Conservation (phyloP, 345 rosid genomes). For the Euphorbia peplus region DNA sequence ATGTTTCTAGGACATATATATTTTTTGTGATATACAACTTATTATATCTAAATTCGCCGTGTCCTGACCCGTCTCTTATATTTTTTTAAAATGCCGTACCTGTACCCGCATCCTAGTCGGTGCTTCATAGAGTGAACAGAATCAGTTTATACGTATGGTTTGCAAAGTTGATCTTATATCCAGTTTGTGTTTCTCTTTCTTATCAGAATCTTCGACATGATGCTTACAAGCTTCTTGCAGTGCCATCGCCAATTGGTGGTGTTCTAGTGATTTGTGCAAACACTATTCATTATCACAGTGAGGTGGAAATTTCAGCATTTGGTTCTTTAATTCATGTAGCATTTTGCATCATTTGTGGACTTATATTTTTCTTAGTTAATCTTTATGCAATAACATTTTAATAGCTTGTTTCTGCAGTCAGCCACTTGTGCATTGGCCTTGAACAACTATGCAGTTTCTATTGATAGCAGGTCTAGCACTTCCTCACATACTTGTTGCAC, state of each 20-base stretch:
- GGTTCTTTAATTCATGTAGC: constrained; percentile 3
- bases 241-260: constrained; percentile 96
- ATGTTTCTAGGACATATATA: too few relatives aligned
- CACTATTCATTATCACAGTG: constrained; percentile 88
- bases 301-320: constrained; percentile 44
- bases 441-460: constrained; percentile 72
- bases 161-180: constrained; percentile 7
- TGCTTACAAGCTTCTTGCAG: constrained; percentile 93
- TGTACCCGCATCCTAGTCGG: too few relatives aligned
- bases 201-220: constrained; percentile 94
- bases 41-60: too few relatives aligned
- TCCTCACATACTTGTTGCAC: neutral
- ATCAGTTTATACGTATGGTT: neutral
- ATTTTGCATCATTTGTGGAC: constrained; percentile 3
- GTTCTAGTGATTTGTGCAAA: constrained; percentile 86
- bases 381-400: neutral
- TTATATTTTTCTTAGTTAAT: neutral
- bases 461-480: constrained; percentile 68
- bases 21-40: too few relatives aligned
- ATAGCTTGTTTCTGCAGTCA: constrained; percentile 59
- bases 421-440: constrained; percentile 81
- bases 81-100: too few relatives aligned
- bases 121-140: too few relatives aligned
- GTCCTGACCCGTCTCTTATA: too few relatives aligned
- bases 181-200: constrained; percentile 18